Base-by-base conservation (phyloP, 2,329 filamentous ascomycete species). In the Verticillium albo-atrum region DNA sequence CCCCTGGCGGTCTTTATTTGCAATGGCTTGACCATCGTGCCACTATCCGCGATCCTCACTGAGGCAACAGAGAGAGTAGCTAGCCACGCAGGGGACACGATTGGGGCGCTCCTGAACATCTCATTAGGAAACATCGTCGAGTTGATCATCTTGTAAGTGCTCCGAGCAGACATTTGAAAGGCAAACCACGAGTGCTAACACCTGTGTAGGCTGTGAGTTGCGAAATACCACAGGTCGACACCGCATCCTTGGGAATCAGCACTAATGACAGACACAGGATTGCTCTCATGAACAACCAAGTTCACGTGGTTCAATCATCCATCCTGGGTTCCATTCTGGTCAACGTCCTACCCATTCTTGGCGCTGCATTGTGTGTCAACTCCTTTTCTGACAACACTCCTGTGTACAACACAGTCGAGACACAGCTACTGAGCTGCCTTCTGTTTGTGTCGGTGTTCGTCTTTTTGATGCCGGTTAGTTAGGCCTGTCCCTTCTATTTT, bases 261-360 rank as follows among this genome's bases (percentile, higher is more conserved):
- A n/a, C 20, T 37, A 2, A 6, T 26, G 67, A 88, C 30, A 14
- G 14, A 1, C 9, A 32, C 7, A 52, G 85, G 63, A 86, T 77
- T 56, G 76, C 77, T 0, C 66, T 79, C 32, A 69, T 71, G 47
- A 77, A 79, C 71, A 79, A 89, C 68, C 87, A 92, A 68, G 89
- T 92, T 55, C 80, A 84, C 28, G 89, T 92, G 60, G 89, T 92
- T 20, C 89, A 92, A 70, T 89, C 89, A 6, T 91, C 89, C 0
- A 78, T 92, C 47, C 78, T 92, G 17, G 89, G 89, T 20, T 92
- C 89, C 1, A 90, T 92, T 59, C 76, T 92, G 17, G 87, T 90
- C 58, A 92, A 92, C 67, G 72, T 92, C 54, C 77, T 92, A 4
- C 78, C 91, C 47, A 91, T 92, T 64, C 77, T 92, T 55, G 89